A percentile compares a stretch with the other conserved stretches of the same genome.
These are phyloP conservation scores for Henckelia pumila DNA, from an alignment of 257 asterid genomes.

Conservation along the genomic window DNA sequence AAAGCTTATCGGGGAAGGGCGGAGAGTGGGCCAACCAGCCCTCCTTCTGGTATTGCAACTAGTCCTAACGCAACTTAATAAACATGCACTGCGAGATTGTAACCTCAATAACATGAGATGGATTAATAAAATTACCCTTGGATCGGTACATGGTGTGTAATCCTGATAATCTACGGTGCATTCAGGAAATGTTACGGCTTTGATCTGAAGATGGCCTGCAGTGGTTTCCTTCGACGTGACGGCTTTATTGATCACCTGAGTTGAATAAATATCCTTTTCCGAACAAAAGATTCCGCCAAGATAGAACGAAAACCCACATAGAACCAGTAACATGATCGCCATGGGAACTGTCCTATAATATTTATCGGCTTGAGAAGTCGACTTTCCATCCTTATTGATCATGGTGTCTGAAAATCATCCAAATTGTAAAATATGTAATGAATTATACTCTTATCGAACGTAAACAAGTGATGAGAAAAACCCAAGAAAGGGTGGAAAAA, in stretches of 20 bases:
- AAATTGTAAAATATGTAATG: not conserved
- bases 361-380: slow-evolving; percentile 34
- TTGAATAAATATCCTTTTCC: slow-evolving; percentile 34
- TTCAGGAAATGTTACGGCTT: slow-evolving; percentile 43
- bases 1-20: not conserved
- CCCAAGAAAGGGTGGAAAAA: not conserved
- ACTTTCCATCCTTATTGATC: slow-evolving; percentile 52
- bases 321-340: slow-evolving; percentile 40
- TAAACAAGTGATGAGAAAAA: not conserved
- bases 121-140: slow-evolving; percentile 40
- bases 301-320: slow-evolving; percentile 68
- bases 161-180: slow-evolving; percentile 53
- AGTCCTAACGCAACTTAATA: not conserved
- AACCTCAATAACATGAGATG: slow-evolving; percentile 11
- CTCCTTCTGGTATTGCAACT: not conserved
- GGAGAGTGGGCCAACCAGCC: not conserved
- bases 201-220: slow-evolving; percentile 32
- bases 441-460: not conserved
- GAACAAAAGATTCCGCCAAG: slow-evolving; percentile 64
- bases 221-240: slow-evolving; percentile 24
- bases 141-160: slow-evolving; percentile 80
- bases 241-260: slow-evolving; percentile 34
- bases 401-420: slow-evolving; percentile 32
- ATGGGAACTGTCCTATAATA: slow-evolving; percentile 36
- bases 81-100: not conserved